Percentiles rank a stretch among this genome's conserved stretches.
Conservation (phyloP, 768 basidiomycete species). For the Collybia nuda region DNA sequence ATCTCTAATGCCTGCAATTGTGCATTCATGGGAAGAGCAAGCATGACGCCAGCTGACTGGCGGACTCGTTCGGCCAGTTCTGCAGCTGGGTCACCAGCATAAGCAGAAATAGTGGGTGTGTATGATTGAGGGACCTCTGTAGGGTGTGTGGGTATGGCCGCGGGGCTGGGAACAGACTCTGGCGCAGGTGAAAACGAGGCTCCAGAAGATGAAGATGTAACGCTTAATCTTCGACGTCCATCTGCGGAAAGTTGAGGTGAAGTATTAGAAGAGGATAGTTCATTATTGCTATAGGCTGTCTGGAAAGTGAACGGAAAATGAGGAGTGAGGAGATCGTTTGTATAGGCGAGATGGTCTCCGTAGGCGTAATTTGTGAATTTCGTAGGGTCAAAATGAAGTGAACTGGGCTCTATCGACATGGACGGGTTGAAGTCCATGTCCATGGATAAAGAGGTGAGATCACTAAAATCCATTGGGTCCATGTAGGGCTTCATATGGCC, state of each 20-base stretch:
- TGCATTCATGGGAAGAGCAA: constrained; percentile 43
- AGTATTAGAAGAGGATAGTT: constrained; percentile 25
- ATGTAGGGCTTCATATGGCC: constrained; percentile 29
- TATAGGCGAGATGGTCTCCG: constrained; percentile 19
- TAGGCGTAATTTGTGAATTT: constrained; percentile 25
- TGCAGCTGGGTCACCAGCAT: constrained; percentile 29
- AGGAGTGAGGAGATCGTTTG: constrained; percentile 19
- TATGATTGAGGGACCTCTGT: constrained; percentile 17
- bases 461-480: constrained; percentile 42
- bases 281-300: constrained; percentile 7
- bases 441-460: constrained; percentile 42
- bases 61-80: constrained; percentile 50
- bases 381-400: constrained; percentile 48
- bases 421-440: constrained; percentile 63
- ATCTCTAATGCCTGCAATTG: constrained; percentile 27
- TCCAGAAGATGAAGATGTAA: constrained; percentile 56
- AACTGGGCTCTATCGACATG: constrained; percentile 63
- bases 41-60: constrained; percentile 56
- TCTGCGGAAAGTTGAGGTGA: constrained; percentile 23
- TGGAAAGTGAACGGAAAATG: constrained; percentile 46
- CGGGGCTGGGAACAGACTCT: constrained; percentile 33
- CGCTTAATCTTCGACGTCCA: constrained; percentile 43
- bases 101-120: constrained; percentile 13
- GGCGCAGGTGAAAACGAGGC: constrained; percentile 52
- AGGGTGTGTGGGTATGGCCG: constrained; percentile 22